Conservation (phyloP, 257 asterid species). For the Capsicum chinense region DNA sequence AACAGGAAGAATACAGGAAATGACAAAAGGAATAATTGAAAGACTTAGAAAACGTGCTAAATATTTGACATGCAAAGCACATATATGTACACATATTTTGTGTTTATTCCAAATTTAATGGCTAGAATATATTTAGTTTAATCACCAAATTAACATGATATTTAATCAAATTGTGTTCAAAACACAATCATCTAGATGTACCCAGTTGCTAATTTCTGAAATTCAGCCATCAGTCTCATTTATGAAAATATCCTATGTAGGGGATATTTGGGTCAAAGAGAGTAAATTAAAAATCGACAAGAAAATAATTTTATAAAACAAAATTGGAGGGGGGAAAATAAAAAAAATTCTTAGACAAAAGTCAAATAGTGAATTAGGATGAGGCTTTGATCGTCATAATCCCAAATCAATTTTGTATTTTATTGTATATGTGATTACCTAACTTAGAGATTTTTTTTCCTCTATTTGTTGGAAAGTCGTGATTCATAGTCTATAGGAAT, state of each 20-base stretch:
- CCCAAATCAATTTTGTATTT: not conserved
- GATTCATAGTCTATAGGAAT: not conserved
- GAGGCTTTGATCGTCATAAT: not conserved
- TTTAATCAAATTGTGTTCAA: not conserved
- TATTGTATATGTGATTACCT: not conserved
- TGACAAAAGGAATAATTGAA: not conserved
- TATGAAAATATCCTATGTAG: not conserved
- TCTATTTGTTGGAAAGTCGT: not conserved
- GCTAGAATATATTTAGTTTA: not conserved
- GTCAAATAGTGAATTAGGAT: not conserved
- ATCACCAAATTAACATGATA: not conserved
- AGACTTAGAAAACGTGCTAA: not conserved
- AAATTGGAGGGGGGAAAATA: not conserved
- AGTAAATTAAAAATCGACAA: not conserved
- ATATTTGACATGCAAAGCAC: slow-evolving; percentile 12
- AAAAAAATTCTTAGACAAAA: not conserved
- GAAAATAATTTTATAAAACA: not conserved
- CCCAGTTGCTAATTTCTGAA: not conserved
- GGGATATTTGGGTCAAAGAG: not conserved
- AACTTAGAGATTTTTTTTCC: not conserved
- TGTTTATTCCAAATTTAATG: too few relatives aligned
- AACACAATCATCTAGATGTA: not conserved
- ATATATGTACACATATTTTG: not conserved
- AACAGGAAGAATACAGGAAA: not conserved
- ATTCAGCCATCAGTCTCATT: not conserved